phyloP scores from a whole-genome alignment of 2,329 filamentous ascomycete species.

The Blastomyces parvus region DNA sequence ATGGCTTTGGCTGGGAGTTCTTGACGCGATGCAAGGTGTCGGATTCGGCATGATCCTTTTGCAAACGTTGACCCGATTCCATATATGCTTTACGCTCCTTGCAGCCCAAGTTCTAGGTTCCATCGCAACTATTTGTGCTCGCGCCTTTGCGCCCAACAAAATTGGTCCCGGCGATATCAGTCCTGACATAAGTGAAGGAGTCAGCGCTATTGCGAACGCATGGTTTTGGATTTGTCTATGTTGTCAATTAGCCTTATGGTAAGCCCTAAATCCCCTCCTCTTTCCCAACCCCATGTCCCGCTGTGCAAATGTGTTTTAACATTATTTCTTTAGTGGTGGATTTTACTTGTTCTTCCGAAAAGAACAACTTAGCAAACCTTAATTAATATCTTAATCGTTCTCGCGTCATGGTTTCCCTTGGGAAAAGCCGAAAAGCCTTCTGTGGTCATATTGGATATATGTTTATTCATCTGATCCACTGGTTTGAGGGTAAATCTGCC shows the following conservation, averaged over 20 bases:
- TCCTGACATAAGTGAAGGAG: slow-evolving; percentile 43
- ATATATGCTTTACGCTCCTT: slow-evolving; percentile 38
- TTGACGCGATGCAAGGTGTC: slow-evolving; percentile 56
- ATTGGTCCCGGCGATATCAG: slow-evolving; percentile 54
- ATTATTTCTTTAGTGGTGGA: slow-evolving; percentile 23
- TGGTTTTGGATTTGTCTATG: slow-evolving; percentile 55
- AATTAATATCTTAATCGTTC: not conserved
- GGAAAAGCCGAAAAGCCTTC: not conserved
- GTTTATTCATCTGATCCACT: not conserved
- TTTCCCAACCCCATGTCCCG: not conserved
- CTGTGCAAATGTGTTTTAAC: slow-evolving; percentile 4
- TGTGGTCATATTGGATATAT: not conserved
- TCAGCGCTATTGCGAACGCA: slow-evolving; percentile 35
- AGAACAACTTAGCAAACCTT: slow-evolving; percentile 38
- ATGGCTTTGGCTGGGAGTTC: slow-evolving; percentile 59
- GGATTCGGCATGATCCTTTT: slow-evolving; percentile 60
- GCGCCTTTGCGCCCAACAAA: slow-evolving; percentile 52
- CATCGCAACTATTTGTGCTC: slow-evolving; percentile 52
- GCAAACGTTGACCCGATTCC: slow-evolving; percentile 55
- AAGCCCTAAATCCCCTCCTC: slow-evolving; percentile 38
- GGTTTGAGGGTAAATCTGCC: not conserved
- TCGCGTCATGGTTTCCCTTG: not conserved
- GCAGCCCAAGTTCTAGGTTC: slow-evolving; percentile 54
- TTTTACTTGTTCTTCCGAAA: slow-evolving; percentile 38
- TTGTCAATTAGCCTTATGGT: slow-evolving; percentile 50